Conservation (phyloP, 768 basidiomycete species). For the Infundibulicybe gibba region DNA sequence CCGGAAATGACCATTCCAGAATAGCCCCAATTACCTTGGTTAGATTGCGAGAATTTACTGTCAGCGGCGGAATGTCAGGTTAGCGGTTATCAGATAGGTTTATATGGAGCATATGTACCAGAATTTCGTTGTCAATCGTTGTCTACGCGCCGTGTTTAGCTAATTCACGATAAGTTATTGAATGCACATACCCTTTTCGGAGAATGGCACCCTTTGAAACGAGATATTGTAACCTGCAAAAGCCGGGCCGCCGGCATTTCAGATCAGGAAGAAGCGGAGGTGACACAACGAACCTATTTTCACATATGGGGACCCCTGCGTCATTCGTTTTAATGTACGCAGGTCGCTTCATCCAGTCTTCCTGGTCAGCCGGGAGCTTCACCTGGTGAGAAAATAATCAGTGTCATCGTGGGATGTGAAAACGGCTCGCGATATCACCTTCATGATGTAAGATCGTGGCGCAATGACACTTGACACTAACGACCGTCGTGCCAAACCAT, state of each 20-base stretch:
- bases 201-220: slow-evolving; percentile 85
- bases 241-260: slow-evolving; percentile 21
- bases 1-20: not conserved
- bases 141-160: slow-evolving; percentile 39
- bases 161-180: slow-evolving; percentile 9
- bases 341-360: slow-evolving; percentile 82
- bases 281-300: slow-evolving; percentile 60
- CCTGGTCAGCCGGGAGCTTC: slow-evolving; percentile 82
- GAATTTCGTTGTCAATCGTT: slow-evolving; percentile 78
- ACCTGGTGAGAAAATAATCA: slow-evolving; percentile 42
- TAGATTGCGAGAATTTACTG: slow-evolving; percentile 75
- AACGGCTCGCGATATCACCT: slow-evolving; percentile 41
- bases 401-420: not conserved
- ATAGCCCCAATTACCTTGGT: slow-evolving; percentile 31
- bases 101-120: slow-evolving; percentile 49
- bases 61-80: not conserved
- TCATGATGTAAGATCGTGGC: slow-evolving; percentile 85
- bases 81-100: not conserved
- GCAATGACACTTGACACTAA: slow-evolving; percentile 82
- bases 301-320: slow-evolving; percentile 75
- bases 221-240: slow-evolving; percentile 73
- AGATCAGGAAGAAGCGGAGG: slow-evolving; percentile 12
- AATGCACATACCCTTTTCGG: slow-evolving; percentile 66
- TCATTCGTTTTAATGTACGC: slow-evolving; percentile 80
- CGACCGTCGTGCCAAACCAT: slow-evolving; percentile 72